Evolutionary conservation across 169 alveolate genomes (phyloP).

Genomic region (Plasmodium fragile): DNA sequence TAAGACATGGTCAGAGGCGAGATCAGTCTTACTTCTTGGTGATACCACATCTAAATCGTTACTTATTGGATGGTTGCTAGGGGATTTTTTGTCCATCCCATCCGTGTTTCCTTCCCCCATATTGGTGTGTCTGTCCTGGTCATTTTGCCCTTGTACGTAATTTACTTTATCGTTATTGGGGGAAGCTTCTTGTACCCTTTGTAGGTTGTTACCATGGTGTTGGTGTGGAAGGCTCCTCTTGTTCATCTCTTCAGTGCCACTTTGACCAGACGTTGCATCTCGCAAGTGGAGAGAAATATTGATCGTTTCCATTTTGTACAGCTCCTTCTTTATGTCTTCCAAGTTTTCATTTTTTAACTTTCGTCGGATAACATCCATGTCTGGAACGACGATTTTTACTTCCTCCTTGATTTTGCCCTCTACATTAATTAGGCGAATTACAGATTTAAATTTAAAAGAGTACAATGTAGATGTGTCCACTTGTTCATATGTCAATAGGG

Average conservation of each 20-base stretch:
- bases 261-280: background rate
- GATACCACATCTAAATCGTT: background rate
- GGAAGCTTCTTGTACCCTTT: background rate
- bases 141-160: background rate
- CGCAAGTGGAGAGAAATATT: background rate
- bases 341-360: constrained; percentile 6
- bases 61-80: background rate
- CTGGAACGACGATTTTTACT: constrained; percentile 46
- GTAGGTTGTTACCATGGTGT: background rate
- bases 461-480: background rate
- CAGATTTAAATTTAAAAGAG: background rate
- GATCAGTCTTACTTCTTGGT: background rate
- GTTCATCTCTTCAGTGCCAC: background rate
- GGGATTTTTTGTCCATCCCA: background rate
- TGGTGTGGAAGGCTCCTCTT: background rate
- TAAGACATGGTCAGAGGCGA: background rate
- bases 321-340: background rate
- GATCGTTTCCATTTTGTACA: background rate
- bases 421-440: constrained; percentile 42
- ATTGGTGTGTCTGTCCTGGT: background rate
- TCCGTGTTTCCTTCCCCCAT: background rate
- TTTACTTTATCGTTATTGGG: background rate
- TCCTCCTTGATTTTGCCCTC: background rate
- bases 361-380: constrained; percentile 6
- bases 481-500: constrained; percentile 53